A percentile compares a stretch with the other conserved stretches of the same genome.
These are phyloP conservation scores for Globisporangium nagaii DNA, from an alignment of 352 stramenopile genomes.

Conservation along the genomic window DNA sequence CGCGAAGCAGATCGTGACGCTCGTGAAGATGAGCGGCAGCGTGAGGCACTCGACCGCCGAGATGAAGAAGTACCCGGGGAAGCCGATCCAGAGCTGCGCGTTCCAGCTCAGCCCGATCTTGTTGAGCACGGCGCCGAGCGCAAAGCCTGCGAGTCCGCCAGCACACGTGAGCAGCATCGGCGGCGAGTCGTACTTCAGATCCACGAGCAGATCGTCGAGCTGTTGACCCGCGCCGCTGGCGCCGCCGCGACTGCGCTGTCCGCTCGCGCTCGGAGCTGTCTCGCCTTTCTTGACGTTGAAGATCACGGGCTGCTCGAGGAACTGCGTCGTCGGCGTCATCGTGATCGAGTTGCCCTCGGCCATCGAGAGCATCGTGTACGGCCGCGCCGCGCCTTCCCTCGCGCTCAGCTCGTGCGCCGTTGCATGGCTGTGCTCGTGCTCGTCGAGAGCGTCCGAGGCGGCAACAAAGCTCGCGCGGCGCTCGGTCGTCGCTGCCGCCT, in stretches of 20 bases:
- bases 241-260: background rate
- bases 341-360: slow-evolving; percentile 28
- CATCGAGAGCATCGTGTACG: slow-evolving; percentile 9
- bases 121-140: slow-evolving; percentile 29
- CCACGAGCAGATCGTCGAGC: slow-evolving; percentile 41
- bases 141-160: slow-evolving; percentile 30
- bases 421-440: slow-evolving; percentile 10
- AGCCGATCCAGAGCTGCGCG: slow-evolving; percentile 33
- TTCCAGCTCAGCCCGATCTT: slow-evolving; percentile 13
- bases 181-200: slow-evolving; percentile 44
- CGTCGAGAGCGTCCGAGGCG: background rate
- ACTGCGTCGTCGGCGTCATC: slow-evolving; percentile 47
- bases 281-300: slow-evolving; percentile 35
- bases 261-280: slow-evolving; percentile 11
- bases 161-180: slow-evolving; percentile 30
- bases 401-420: background rate
- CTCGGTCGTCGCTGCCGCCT: slow-evolving; percentile 5
- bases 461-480: slow-evolving; percentile 1
- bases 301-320: slow-evolving; percentile 40
- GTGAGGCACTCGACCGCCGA: slow-evolving; percentile 43
- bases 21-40: slow-evolving; percentile 69
- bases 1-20: slow-evolving; percentile 49
- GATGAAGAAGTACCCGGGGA: slow-evolving; percentile 30
- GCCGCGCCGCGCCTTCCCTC: background rate
- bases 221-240: background rate